A percentile compares a stretch with the other conserved stretches of the same genome.
phyloP scores from a whole-genome alignment of 2,329 filamentous ascomycete genomes.

The Pseudogymnoascus sp. region DNA sequence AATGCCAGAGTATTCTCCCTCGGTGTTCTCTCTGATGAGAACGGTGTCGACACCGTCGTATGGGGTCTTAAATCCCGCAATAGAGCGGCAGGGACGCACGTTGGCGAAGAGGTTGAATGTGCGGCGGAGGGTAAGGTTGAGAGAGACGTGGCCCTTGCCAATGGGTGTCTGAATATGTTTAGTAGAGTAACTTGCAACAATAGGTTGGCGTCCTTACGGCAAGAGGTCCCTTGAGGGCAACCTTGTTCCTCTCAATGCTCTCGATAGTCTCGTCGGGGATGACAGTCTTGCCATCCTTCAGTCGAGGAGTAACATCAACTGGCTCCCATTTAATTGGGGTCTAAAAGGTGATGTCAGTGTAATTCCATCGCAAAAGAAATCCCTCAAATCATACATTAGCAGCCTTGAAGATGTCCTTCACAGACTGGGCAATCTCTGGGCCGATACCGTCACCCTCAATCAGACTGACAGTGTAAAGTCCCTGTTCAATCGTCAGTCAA shows the following conservation, averaged over 20 bases:
- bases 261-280: slow-evolving; percentile 90
- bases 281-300: slow-evolving; percentile 91
- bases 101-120: slow-evolving; percentile 99
- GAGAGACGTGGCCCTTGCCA: slow-evolving; percentile 97
- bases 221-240: slow-evolving; percentile 95
- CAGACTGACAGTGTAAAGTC: slow-evolving; percentile 90
- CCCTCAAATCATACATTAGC: slow-evolving; percentile 59
- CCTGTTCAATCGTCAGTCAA: slow-evolving; percentile 42
- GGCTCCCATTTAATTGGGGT: slow-evolving; percentile 94
- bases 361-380: slow-evolving; percentile 9
- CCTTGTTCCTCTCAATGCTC: slow-evolving; percentile 91
- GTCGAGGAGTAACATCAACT: slow-evolving; percentile 85
- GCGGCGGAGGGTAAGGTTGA: slow-evolving; percentile 95
- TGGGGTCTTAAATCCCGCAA: slow-evolving; percentile 95
- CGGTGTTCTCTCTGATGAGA: slow-evolving; percentile 98
- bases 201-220: slow-evolving; percentile 53
- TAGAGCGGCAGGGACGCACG: slow-evolving; percentile 92
- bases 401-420: slow-evolving; percentile 97
- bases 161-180: slow-evolving; percentile 63
- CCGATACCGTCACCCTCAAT: slow-evolving; percentile 99
- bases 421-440: slow-evolving; percentile 92
- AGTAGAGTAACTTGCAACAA: slow-evolving; percentile 15
- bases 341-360: slow-evolving; percentile 37
- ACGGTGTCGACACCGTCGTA: slow-evolving; percentile 97
- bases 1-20: slow-evolving; percentile 98